A percentile compares a stretch with the other conserved stretches of the same genome.
Evolutionary conservation across 2,329 filamentous ascomycete species (phyloP).

Genomic region (Phialophora expanda): DNA sequence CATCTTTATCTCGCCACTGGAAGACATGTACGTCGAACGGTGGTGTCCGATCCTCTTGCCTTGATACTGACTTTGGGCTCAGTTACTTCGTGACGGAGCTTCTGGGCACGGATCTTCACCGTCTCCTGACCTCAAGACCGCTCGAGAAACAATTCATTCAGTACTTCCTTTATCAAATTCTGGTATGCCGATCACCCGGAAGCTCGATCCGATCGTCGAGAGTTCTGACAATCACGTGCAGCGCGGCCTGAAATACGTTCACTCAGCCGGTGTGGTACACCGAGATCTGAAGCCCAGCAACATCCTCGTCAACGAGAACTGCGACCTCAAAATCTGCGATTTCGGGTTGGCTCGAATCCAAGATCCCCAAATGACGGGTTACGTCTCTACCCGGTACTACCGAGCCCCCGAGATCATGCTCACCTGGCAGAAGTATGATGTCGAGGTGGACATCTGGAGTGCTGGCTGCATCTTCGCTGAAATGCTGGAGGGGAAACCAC

Average conservation of each 20-base stretch:
- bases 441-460: conserved; percentile 99
- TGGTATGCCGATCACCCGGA: conserved; percentile 64
- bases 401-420: conserved; percentile 99
- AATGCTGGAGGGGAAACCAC: conserved; percentile 97
- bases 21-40: conserved; percentile 79
- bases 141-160: conserved; percentile 99
- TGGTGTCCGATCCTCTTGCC: conserved; percentile 27
- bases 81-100: conserved; percentile 99
- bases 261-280: conserved; percentile 96
- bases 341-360: conserved; percentile 97
- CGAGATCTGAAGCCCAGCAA: conserved; percentile 98
- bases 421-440: conserved; percentile 99
- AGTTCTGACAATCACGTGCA: conserved; percentile 49
- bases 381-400: conserved; percentile 98
- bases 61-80: conserved; percentile 34
- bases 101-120: conserved; percentile 93
- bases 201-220: conserved; percentile 9
- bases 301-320: conserved; percentile 99
- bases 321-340: conserved; percentile 99
- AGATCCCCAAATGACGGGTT: conserved; percentile 99
- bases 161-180: conserved; percentile 98
- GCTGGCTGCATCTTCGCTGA: conserved; percentile 98
- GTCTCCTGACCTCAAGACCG: conserved; percentile 89
- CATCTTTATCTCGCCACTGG: conserved; percentile 98
- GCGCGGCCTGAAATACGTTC: conserved; percentile 98